These are phyloP conservation scores for Amphibolis antarctica DNA, from an alignment of 106 monocot species.

Conservation along the genomic window DNA sequence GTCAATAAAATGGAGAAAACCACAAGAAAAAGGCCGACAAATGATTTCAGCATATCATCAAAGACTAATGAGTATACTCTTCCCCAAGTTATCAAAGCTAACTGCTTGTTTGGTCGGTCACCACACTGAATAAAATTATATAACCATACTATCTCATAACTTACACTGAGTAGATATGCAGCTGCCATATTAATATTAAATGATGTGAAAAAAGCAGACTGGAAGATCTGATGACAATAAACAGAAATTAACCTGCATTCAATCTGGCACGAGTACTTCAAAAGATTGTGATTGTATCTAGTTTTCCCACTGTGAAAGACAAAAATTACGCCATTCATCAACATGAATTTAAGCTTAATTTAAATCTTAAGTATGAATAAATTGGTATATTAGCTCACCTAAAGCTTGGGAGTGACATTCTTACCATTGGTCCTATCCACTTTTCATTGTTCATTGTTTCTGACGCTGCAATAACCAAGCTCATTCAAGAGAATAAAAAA, in stretches of 20 bases:
- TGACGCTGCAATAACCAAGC: conserved; percentile 30
- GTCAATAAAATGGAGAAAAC: too few relatives aligned
- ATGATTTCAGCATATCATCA: too few relatives aligned
- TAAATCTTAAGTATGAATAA: background rate
- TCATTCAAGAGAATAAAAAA: background rate
- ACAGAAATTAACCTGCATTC: conserved; percentile 61
- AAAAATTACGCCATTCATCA: conserved; percentile 6
- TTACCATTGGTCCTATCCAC: conserved; percentile 62
- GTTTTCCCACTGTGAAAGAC: conserved; percentile 64
- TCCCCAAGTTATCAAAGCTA: too few relatives aligned
- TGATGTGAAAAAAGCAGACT: background rate
- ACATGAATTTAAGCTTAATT: background rate
- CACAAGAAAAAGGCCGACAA: too few relatives aligned
- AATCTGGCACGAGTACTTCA: conserved; percentile 84
- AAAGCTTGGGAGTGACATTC: conserved; percentile 91
- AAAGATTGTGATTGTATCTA: conserved; percentile 49
- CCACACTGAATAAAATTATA: too few relatives aligned
- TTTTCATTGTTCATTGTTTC: conserved; percentile 23
- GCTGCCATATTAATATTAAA: too few relatives aligned
- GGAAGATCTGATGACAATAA: background rate
- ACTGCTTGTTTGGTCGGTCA: too few relatives aligned
- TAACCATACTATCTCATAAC: too few relatives aligned
- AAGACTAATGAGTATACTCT: too few relatives aligned
- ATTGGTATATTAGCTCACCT: conserved; percentile 34
- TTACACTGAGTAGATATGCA: too few relatives aligned